Evolutionary conservation across 331 rosid species (phyloP).

Genomic region (Quercus tomentella): DNA sequence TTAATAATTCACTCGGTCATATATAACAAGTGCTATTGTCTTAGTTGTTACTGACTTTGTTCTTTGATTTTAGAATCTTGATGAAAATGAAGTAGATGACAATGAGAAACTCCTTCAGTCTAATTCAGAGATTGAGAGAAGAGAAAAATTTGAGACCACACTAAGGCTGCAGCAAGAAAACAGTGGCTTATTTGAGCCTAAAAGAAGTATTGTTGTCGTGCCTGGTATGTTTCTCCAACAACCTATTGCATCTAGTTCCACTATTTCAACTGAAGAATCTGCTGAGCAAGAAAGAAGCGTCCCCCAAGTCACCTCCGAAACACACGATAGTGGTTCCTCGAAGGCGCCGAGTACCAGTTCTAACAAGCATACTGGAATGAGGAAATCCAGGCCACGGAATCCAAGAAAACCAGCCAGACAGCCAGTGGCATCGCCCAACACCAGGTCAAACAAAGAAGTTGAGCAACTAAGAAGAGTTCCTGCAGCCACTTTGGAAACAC

Average conservation of each 20-base stretch:
- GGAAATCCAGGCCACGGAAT: conserved; percentile 36
- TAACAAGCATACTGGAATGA: conserved; percentile 23
- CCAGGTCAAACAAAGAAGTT: conserved; percentile 21
- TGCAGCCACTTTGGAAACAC: conserved; percentile 24
- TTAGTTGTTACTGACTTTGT: background rate
- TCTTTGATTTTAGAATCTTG: conserved; percentile 39
- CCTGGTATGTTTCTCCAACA: conserved; percentile 72
- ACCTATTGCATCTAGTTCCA: conserved; percentile 19
- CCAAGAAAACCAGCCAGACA: conserved; percentile 22
- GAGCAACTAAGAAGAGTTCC: conserved; percentile 32
- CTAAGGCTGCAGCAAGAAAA: conserved; percentile 60
- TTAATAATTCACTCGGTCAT: background rate
- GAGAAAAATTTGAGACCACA: conserved; percentile 56
- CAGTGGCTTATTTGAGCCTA: conserved; percentile 64
- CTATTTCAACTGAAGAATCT: conserved; percentile 26
- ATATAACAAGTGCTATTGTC: background rate
- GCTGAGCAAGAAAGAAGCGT: conserved; percentile 31
- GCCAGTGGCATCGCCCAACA: conserved; percentile 11
- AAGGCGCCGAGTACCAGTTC: conserved; percentile 23
- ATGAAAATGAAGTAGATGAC: conserved; percentile 20
- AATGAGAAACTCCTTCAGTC: conserved; percentile 44
- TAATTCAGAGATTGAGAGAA: conserved; percentile 46
- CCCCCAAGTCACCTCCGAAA: conserved; percentile 16
- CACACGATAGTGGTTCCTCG: conserved; percentile 29
- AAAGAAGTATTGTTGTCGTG: conserved; percentile 37